These are phyloP conservation scores for Papiliotrema terrestris DNA, from an alignment of 1,284 basidiomycete genomes.

Conservation along the genomic window DNA sequence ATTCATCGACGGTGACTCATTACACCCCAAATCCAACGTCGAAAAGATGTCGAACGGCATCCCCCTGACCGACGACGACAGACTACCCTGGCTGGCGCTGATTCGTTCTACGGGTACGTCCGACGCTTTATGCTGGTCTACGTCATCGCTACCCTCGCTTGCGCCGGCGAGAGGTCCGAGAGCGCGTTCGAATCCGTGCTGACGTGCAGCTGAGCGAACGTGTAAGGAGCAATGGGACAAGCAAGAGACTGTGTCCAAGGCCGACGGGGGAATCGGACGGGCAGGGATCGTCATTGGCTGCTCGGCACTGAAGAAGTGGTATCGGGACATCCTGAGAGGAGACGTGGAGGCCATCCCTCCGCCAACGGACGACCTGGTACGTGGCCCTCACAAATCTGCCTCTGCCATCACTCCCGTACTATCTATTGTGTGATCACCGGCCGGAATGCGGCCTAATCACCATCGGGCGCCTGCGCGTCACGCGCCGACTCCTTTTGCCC, in stretches of 20 bases:
- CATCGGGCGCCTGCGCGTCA: no score
- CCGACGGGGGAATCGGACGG: slow-evolving; percentile 35
- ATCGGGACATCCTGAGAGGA: slow-evolving; percentile 77
- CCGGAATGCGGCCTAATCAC: no score
- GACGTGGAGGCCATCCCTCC: slow-evolving; percentile 41
- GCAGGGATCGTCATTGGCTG: slow-evolving; percentile 74
- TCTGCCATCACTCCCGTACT: not conserved
- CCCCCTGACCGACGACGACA: slow-evolving; percentile 78
- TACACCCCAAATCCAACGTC: slow-evolving; percentile 78
- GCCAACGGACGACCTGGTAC: slow-evolving; percentile 35
- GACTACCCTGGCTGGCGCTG: slow-evolving; percentile 76
- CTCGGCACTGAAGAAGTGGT: slow-evolving; percentile 76
- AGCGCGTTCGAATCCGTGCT: not conserved
- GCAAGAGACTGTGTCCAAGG: slow-evolving; percentile 15
- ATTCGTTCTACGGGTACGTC: slow-evolving; percentile 58
- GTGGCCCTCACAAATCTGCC: slow-evolving; percentile 5
- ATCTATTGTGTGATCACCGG: no score
- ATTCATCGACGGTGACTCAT: slow-evolving; percentile 85
- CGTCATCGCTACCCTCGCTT: not conserved
- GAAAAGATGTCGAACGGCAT: slow-evolving; percentile 79
- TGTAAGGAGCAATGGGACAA: slow-evolving; percentile 50
- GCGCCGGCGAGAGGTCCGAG: not conserved
- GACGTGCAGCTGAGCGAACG: slow-evolving; percentile 53
- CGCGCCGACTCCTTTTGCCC: not conserved
- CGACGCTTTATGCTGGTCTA: not conserved